A percentile compares a stretch with the other conserved stretches of the same genome.
Conservation (phyloP, 2,329 filamentous ascomycete genomes). For the Pyricularia sp. region DNA sequence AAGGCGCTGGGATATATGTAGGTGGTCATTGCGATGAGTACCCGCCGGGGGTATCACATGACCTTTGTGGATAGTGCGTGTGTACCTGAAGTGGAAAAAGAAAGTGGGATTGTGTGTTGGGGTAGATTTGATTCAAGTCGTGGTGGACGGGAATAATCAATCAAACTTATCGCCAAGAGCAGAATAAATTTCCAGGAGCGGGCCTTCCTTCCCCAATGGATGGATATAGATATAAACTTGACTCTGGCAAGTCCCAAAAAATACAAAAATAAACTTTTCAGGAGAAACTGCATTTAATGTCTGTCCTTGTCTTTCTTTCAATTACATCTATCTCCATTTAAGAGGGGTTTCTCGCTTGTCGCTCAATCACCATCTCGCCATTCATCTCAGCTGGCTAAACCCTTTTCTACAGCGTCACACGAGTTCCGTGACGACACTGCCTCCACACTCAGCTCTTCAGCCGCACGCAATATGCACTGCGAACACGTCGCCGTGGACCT, state of each 20-base stretch:
- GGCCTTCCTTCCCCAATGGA: not conserved
- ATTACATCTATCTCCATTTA: not conserved
- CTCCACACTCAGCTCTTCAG: not conserved
- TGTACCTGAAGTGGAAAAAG: not conserved
- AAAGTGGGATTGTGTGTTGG: not conserved
- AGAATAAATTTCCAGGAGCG: not conserved
- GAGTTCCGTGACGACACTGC: not conserved
- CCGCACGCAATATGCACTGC: not conserved
- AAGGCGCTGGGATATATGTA: not conserved
- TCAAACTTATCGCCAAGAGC: no score
- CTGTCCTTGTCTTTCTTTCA: no score
- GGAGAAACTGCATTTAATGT: no score
- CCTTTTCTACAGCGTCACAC: not conserved
- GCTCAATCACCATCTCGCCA: not conserved
- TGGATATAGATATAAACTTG: not conserved
- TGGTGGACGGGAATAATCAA: not conserved
- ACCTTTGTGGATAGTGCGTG: not conserved
- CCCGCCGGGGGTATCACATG: not conserved
- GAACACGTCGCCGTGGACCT: not conserved
- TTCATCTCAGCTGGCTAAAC: not conserved
- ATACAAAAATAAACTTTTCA: no score
- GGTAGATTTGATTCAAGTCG: not conserved
- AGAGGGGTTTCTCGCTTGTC: not conserved
- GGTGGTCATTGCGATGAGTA: not conserved
- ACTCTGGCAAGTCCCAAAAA: not conserved